Conservation (phyloP, 257 asterid species). For the Solanum virginianum region DNA sequence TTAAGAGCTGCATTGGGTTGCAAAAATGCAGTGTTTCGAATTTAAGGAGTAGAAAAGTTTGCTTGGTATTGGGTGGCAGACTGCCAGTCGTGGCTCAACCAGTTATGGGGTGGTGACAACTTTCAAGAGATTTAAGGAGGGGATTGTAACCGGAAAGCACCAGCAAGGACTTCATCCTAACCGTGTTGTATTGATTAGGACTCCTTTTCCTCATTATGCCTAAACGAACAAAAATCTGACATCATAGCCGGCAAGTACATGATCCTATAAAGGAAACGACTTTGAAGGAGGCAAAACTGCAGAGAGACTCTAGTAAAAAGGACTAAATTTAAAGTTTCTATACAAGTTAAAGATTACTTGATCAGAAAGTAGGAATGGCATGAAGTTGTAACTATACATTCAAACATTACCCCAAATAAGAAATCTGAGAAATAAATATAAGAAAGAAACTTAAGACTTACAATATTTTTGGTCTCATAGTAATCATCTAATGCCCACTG, state of each 20-base stretch:
- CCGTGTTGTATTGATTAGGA: neutral
- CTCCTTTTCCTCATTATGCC: neutral
- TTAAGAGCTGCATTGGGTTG: neutral
- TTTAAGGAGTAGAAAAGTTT: neutral
- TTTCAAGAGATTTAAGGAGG: neutral
- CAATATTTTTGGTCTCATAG: slow-evolving; percentile 53
- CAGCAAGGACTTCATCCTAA: neutral
- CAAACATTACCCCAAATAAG: neutral
- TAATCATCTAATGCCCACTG: slow-evolving; percentile 96
- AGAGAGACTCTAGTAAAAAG: neutral
- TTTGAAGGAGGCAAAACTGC: neutral
- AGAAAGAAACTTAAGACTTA: slow-evolving; percentile 4
- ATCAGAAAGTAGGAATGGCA: neutral
- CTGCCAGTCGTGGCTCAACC: neutral
- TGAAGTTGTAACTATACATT: neutral
- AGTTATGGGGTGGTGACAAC: neutral
- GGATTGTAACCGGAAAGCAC: neutral
- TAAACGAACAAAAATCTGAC: neutral
- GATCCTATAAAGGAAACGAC: neutral
- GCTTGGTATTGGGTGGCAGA: neutral
- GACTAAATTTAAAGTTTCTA: neutral
- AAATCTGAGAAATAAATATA: no score
- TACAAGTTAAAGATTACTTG: neutral
- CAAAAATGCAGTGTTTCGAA: neutral
- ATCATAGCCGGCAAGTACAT: neutral